A percentile compares a stretch with the other conserved stretches of the same genome.
Conservation (phyloP, 2,329 filamentous ascomycete genomes). For the Cryphonectria carpinicola region DNA sequence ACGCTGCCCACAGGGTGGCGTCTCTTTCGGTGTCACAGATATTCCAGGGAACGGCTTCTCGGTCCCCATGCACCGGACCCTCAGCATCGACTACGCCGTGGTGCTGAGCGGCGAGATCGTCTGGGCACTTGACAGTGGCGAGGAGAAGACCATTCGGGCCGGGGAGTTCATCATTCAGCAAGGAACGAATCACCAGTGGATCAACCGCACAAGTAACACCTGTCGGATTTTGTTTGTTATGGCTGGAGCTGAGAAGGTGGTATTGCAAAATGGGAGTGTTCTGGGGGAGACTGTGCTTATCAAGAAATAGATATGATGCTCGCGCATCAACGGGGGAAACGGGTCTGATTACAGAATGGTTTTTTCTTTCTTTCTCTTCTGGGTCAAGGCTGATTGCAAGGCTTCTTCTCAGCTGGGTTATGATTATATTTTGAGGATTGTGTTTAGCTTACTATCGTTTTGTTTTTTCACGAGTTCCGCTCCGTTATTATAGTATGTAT, state of each 20-base stretch:
- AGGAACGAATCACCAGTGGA: slow-evolving; percentile 50
- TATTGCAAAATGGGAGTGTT: slow-evolving; percentile 40
- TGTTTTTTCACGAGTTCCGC: not conserved
- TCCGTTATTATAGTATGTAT: not conserved
- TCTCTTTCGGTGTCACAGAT: slow-evolving; percentile 41
- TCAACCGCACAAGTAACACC: slow-evolving; percentile 42
- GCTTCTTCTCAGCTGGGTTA: not conserved
- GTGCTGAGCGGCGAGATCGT: slow-evolving; percentile 46
- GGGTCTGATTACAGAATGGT: not conserved
- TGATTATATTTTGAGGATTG: not conserved
- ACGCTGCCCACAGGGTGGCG: slow-evolving; percentile 41
- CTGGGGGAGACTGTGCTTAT: slow-evolving; percentile 40
- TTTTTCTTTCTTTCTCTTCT: not conserved
- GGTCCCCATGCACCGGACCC: slow-evolving; percentile 47
- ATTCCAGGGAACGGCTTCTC: slow-evolving; percentile 35
- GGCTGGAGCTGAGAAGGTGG: slow-evolving; percentile 46
- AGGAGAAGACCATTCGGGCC: slow-evolving; percentile 41
- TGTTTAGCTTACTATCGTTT: not conserved
- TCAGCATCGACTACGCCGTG: slow-evolving; percentile 45
- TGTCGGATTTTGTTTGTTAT: slow-evolving; percentile 46
- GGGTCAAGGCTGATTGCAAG: not conserved
- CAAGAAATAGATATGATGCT: slow-evolving; percentile 6
- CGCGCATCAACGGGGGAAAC: not conserved
- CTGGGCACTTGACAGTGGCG: slow-evolving; percentile 45
- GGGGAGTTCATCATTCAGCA: slow-evolving; percentile 48